phyloP scores from a whole-genome alignment of 2,329 filamentous ascomycete genomes.

The Sporothrix schenckii region DNA sequence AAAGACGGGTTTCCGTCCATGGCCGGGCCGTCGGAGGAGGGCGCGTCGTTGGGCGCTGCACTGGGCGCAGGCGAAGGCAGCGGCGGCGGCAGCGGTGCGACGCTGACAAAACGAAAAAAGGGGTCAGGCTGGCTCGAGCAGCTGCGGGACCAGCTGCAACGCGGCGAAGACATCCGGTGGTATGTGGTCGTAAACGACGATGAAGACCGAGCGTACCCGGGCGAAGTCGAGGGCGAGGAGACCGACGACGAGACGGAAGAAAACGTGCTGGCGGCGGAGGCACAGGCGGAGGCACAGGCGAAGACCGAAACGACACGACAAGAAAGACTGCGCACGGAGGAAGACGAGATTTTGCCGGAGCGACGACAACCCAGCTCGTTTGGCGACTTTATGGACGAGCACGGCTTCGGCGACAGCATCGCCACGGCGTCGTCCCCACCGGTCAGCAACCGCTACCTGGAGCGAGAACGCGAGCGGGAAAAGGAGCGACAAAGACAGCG shows the following conservation, averaged over 20 bases:
- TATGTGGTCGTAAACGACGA: conserved; percentile 66
- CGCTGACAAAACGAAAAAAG: conserved; percentile 26
- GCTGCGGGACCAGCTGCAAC: conserved; percentile 60
- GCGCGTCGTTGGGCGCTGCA: conserved; percentile 23
- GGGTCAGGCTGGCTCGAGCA: conserved; percentile 56
- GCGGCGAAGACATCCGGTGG: conserved; percentile 61
- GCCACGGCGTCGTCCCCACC: conserved; percentile 15
- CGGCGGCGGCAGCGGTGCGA: conserved; percentile 34
- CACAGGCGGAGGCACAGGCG: conserved; percentile 47
- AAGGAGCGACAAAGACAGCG: conserved; percentile 30
- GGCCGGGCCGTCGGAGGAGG: conserved; percentile 48
- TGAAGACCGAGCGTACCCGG: conserved; percentile 54
- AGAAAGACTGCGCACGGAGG: background rate
- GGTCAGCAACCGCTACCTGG: conserved; percentile 26
- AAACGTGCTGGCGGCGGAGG: conserved; percentile 33
- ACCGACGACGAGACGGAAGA: conserved; percentile 57
- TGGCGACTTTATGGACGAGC: conserved; percentile 38
- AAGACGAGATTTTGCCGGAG: conserved; percentile 32
- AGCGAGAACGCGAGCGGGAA: conserved; percentile 29
- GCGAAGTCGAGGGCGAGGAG: conserved; percentile 43
- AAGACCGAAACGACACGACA: conserved; percentile 36
- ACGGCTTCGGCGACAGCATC: conserved; percentile 35
- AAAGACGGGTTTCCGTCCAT: conserved; percentile 39
- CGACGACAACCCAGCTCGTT: conserved; percentile 36
- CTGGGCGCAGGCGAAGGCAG: background rate